Percentiles rank a stretch among this genome's conserved stretches.
Evolutionary conservation across 164 flowering plant species (phyloP).

Genomic region (Euptelea pleiosperma): DNA sequence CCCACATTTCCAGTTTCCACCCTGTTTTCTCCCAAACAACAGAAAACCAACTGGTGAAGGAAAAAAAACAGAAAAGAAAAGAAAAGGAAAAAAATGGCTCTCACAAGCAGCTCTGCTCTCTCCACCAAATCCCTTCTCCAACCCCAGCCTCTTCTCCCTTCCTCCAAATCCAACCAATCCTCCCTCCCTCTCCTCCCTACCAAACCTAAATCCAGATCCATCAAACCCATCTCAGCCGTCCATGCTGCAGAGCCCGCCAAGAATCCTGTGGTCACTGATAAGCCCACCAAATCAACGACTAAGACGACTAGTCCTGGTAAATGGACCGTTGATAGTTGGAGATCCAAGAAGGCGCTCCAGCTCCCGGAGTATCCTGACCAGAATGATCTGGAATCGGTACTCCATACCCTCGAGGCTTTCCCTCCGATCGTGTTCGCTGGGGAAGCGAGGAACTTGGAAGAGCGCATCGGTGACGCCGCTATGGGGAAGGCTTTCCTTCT

Average conservation of each 20-base stretch:
- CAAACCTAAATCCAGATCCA: conserved; percentile 23
- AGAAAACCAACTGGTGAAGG: not conserved
- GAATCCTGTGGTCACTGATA: not conserved
- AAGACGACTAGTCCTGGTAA: conserved; percentile 22
- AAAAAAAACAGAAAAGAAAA: not conserved
- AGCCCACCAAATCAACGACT: conserved; percentile 2
- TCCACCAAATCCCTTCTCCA: conserved; percentile 20
- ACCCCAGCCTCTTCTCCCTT: conserved; percentile 16
- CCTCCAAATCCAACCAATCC: conserved; percentile 22
- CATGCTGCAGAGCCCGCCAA: conserved; percentile 54
- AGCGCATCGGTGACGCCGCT: conserved; percentile 70
- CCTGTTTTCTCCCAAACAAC: too few species aligned
- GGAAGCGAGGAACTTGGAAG: conserved; percentile 78
- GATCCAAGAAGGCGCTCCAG: conserved; percentile 70
- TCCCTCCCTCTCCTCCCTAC: conserved; percentile 14
- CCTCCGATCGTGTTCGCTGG: conserved; percentile 95
- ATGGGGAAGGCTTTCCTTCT: conserved; percentile 76
- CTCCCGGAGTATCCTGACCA: conserved; percentile 77
- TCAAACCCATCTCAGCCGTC: conserved; percentile 49
- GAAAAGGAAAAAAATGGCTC: conserved; percentile 17
- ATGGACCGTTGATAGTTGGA: conserved; percentile 82
- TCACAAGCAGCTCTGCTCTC: conserved; percentile 16
- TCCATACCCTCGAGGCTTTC: conserved; percentile 60
- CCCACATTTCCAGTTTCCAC: not conserved
- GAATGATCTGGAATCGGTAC: conserved; percentile 58